Evolutionary conservation across 1,139 yeast genomes (phyloP), one percentile per base, ranked within the genome.

Genomic region (Yamadazyma membranifaciens): DNA sequence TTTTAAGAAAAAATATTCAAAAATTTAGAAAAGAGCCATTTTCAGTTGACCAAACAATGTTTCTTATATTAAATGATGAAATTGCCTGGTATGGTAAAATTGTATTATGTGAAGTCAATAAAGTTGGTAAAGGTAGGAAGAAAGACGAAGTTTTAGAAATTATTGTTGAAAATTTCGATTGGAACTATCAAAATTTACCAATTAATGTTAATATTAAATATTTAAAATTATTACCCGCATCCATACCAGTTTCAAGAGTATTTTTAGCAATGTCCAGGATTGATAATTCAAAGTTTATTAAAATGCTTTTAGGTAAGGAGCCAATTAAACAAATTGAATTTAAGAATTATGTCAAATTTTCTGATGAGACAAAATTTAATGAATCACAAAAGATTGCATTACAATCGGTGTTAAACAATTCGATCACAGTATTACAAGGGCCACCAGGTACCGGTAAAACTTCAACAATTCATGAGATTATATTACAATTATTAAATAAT

Each of bases 381-480:
- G 78, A 73, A 4, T 83, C 89, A 0, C 91, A 83, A 52, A 79
- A 78, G 47, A 70, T 69, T 16, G 88, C 88, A 0, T 69, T 83
- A 34, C 87, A 83, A 54, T 81, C 85, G 10, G 86, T 81, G 0
- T 58, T 83, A 48, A 82, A 81, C 52, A 83, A 83, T 52, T 68
- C 80, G 1, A 75, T 83, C 20, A 83, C 89, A 0, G 78, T 80
- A 2, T 58, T 80, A 29, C 85, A 79, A 56, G 86, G 86, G 34
- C 86, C 86, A 2, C 86, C 86, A 4, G 86, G 86, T 38, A 80
- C 85, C 2, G 86, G 86, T 60, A 80, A 80, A 52, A 80, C 86
- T 0, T 76, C 83, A 0, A 79, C 84, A 0, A 80, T 80, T 48
- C 79, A 75, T 49, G 88, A 83, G 57, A 78, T 83, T 42, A 78